phyloP scores from a whole-genome alignment of 140 eudicot species.

The Stevia rebaudiana region DNA sequence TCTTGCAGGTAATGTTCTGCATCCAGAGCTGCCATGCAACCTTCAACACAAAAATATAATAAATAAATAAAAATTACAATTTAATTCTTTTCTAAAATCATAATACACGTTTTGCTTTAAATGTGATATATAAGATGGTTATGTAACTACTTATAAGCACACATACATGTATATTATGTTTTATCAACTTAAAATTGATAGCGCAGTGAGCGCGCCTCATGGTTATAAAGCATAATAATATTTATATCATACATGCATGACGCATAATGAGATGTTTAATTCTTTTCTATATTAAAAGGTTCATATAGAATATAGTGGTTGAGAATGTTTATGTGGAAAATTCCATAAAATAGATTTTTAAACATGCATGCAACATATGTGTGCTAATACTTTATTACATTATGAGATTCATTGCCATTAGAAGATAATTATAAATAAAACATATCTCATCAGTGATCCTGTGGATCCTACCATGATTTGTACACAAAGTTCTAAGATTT shows the following conservation, averaged over 20 bases:
- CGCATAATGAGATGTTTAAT: not conserved
- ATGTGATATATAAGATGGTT: not conserved
- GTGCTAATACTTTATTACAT: conserved; percentile 9
- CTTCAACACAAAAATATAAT: conserved; percentile 38
- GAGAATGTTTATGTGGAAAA: not conserved
- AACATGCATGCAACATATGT: conserved; percentile 9
- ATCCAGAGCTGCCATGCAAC: conserved; percentile 98
- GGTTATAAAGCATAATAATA: not conserved
- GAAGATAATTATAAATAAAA: not conserved
- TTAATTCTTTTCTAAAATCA: no score
- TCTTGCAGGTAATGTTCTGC: conserved; percentile 97
- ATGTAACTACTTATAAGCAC: not conserved
- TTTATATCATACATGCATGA: not conserved
- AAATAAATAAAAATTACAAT: no score
- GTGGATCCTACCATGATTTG: conserved; percentile 16
- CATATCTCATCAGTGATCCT: not conserved
- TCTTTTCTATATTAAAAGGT: not conserved
- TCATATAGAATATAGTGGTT: conserved; percentile 17
- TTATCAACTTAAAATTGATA: not conserved
- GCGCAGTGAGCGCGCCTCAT: not conserved
- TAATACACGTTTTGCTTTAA: not conserved
- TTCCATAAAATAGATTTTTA: conserved; percentile 1
- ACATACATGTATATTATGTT: no score
- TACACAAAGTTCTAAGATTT: not conserved
- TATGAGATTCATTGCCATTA: not conserved